phyloP scores from a whole-genome alignment of 106 monocot species.

The Agapanthus africanus region DNA sequence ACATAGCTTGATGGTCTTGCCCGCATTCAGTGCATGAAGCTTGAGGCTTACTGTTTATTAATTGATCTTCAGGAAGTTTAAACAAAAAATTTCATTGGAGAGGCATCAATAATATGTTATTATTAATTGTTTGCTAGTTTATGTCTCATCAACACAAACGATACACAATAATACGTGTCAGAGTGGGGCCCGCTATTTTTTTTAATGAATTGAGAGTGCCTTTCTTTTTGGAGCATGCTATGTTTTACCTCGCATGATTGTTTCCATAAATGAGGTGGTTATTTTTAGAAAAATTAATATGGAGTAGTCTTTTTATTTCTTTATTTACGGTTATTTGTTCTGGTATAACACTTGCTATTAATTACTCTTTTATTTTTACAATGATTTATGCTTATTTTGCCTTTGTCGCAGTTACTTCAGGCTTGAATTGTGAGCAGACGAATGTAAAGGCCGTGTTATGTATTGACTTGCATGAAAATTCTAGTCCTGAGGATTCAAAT shows the following conservation, averaged over 20 bases:
- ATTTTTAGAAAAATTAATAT: background rate
- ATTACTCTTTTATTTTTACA: background rate
- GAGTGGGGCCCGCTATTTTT: no score
- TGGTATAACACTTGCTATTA: background rate
- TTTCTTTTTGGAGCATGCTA: background rate
- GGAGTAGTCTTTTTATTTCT: background rate
- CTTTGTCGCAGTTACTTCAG: constrained; percentile 23
- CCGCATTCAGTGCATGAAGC: no score
- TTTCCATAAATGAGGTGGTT: background rate
- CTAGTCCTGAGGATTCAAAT: constrained; percentile 15
- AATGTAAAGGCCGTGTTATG: constrained; percentile 6
- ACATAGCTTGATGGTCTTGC: no score
- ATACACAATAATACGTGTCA: no score
- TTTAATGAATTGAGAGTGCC: background rate
- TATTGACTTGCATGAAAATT: constrained; percentile 25
- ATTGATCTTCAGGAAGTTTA: no score
- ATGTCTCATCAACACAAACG: no score
- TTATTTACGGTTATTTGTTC: background rate
- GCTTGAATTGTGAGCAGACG: constrained; percentile 8
- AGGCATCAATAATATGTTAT: no score
- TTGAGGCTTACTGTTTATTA: background rate
- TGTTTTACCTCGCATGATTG: background rate
- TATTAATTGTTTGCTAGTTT: no score
- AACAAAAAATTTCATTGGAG: no score
- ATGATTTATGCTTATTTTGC: background rate